Evolutionary conservation across 257 asterid species (phyloP), one percentile per base, ranked within the genome.

Genomic region (Solanum chmielewskii): DNA sequence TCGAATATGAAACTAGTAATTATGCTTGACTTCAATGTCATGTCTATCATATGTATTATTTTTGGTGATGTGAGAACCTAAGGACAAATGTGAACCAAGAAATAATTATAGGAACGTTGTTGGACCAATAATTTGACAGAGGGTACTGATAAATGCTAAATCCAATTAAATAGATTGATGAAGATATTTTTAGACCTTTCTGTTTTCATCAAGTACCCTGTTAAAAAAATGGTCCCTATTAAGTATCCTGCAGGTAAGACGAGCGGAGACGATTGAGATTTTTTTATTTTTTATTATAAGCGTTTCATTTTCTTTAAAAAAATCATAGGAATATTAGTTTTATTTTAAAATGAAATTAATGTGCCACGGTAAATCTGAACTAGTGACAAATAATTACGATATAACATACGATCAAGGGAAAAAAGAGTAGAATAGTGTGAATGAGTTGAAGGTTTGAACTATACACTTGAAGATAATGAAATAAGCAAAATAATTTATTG

Each of bases 261-360:
- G n/a, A 56, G 14, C 12, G 0, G 2, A 33, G 1, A 2, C 2
- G 62, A 16, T 21, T 52, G 23, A 16, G 0, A 18, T 52, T 52
- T 0, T 6, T 16, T 52, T 52, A 0, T 18, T 52, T 18, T 52
- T 52, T 16, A 52, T 52, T 18, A 2, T 52, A 49, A 49, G 1
- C 1, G 11, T 56, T 18, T 56, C 2, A 16, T 0, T 6, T 52
- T 15, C 18, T 52, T 1, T 16, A 16, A 35, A 35, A 35, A 35
- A 5, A 35, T 35, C 7, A 0, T 52, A 2, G 23, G 0, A 16
- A 16, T 31, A 31, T 52, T 18, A 8, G 9, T 59, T 9, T 20
- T 21, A 59, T 59, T 59, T 59, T 59, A 59, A 59, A 59, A 59
- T 59, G 2, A 21, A 0, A 20, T 59, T 59, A 21, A 20, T 59